Evolutionary conservation across 768 basidiomycete species (phyloP).

Genomic region (Dentipellis sp.): DNA sequence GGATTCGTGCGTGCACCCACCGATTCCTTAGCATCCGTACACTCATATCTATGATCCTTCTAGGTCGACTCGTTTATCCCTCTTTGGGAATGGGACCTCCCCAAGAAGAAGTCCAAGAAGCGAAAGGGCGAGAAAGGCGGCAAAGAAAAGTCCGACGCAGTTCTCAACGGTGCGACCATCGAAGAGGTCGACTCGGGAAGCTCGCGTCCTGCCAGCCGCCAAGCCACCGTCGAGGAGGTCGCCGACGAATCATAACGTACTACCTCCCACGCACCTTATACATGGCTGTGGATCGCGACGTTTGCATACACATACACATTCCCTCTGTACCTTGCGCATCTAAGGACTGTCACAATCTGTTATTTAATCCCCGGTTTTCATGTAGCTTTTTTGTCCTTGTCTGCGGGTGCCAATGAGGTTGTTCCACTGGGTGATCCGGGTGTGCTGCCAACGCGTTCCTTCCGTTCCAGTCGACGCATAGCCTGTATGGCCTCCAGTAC

Average conservation of each 20-base stretch:
- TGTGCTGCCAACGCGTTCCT: not conserved
- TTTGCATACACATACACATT: not conserved
- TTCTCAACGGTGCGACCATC: constrained; percentile 30
- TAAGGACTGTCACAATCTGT: not conserved
- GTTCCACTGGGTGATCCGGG: not conserved
- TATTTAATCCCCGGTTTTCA: constrained; percentile 10
- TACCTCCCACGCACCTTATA: not conserved
- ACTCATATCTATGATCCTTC: not conserved
- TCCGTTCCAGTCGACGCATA: constrained; percentile 7
- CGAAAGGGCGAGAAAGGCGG: constrained; percentile 49
- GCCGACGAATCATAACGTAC: constrained; percentile 18
- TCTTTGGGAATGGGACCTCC: constrained; percentile 92
- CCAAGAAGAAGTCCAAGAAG: constrained; percentile 61
- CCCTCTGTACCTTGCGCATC: not conserved
- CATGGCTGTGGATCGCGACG: not conserved
- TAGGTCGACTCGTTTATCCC: constrained; percentile 98
- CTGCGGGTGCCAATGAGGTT: not conserved
- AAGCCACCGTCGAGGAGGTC: constrained; percentile 24
- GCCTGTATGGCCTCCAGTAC: constrained; percentile 8
- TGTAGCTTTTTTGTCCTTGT: constrained; percentile 3
- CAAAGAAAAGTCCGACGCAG: constrained; percentile 23
- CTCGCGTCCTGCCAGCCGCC: constrained; percentile 24
- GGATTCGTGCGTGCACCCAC: constrained; percentile 72
- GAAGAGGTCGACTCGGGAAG: constrained; percentile 28
- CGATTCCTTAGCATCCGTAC: not conserved